Conservation (phyloP, 805 yeast species). For the Ogataea haglerorum region DNA sequence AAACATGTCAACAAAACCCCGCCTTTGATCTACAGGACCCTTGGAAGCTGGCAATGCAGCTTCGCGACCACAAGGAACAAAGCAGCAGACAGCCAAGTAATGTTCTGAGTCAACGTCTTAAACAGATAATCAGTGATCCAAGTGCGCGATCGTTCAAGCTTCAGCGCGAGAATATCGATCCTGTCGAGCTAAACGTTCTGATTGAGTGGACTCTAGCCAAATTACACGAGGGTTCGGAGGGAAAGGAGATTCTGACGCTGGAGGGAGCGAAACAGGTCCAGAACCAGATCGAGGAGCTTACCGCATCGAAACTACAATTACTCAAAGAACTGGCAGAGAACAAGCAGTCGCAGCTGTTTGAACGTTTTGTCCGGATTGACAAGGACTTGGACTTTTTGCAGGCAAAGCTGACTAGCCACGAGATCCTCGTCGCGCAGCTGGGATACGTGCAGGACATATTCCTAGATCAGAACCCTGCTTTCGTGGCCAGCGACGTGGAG, state of each 20-base stretch:
- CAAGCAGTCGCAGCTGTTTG: background rate
- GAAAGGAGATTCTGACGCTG: conserved; percentile 1
- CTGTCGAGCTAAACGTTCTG: conserved; percentile 15
- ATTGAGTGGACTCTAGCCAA: conserved; percentile 21
- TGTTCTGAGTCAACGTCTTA: conserved; percentile 10
- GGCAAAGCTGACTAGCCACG: conserved; percentile 37
- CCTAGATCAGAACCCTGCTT: background rate
- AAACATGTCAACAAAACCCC: background rate
- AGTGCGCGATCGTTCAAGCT: conserved; percentile 10
- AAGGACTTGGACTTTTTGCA: conserved; percentile 5
- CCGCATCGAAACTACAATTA: conserved; percentile 5
- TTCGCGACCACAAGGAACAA: conserved; percentile 7
- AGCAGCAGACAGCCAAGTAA: background rate
- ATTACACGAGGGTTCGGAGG: conserved; percentile 6
- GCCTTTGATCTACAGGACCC: conserved; percentile 11
- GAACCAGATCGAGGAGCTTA: conserved; percentile 6
- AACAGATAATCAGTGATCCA: conserved; percentile 11
- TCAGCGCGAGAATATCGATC: conserved; percentile 9
- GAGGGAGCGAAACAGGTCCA: conserved; percentile 15
- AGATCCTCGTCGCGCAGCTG: conserved; percentile 41
- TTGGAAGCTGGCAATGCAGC: conserved; percentile 10
- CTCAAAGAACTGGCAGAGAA: background rate
- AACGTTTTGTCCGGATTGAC: conserved; percentile 10
- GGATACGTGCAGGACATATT: conserved; percentile 41
- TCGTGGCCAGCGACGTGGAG: conserved; percentile 16